phyloP scores from a whole-genome alignment of 129 eudicot species.

The Lonicera japonica region DNA sequence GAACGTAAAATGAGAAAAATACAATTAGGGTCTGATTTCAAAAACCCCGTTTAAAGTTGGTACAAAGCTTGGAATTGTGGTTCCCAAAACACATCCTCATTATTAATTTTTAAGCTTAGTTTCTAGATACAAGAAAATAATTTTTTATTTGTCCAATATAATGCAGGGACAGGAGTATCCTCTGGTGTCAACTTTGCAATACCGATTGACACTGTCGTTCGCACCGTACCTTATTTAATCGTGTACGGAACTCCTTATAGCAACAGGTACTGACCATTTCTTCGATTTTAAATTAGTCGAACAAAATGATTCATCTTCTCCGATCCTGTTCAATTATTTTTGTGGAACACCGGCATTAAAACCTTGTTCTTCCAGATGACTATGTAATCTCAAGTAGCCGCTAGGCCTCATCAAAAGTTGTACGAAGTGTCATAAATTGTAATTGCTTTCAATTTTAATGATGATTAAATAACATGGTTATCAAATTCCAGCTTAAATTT shows the following conservation, averaged over 20 bases:
- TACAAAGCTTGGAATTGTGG: no score
- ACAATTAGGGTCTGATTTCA: no score
- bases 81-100: no score
- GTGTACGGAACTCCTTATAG: slow-evolving; percentile 86
- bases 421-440: not conserved
- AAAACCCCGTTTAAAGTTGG: no score
- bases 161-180: slow-evolving; percentile 77
- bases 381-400: not conserved
- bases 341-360: not conserved
- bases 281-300: not conserved
- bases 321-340: not conserved
- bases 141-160: not conserved
- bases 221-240: slow-evolving; percentile 64
- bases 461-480: no score
- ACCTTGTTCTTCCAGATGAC: not conserved
- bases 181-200: slow-evolving; percentile 96
- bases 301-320: not conserved
- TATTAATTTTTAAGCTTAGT: no score
- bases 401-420: not conserved
- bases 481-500: no score
- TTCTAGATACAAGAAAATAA: no score
- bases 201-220: slow-evolving; percentile 76
- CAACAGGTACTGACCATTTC: slow-evolving; percentile 38
- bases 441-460: not conserved
- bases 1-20: no score